Conservation (phyloP, 2,329 filamentous ascomycete genomes). For the Huntiella bhutanensis region DNA sequence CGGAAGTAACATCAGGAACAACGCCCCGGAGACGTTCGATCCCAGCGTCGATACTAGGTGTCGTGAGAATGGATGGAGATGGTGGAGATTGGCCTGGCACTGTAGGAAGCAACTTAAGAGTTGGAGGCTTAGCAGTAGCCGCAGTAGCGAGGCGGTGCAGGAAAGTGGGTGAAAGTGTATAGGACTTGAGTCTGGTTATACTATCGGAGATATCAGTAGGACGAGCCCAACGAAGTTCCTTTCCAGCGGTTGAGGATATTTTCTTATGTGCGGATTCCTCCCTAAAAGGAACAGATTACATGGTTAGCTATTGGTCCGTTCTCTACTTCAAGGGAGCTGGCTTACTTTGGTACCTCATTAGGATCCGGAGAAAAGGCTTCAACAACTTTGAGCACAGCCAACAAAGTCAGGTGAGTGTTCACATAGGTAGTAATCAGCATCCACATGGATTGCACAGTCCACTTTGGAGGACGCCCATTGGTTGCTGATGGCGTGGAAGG, state of each 20-base stretch:
- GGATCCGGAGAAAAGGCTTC: constrained; percentile 9
- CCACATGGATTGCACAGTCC: constrained; percentile 32
- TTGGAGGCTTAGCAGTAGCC: neutral
- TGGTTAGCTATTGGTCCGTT: neutral
- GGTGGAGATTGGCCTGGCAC: neutral
- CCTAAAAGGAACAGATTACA: constrained; percentile 16
- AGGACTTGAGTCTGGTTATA: constrained; percentile 7
- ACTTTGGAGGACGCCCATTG: constrained; percentile 35
- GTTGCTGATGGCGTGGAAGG: constrained; percentile 15
- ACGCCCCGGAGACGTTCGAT: constrained; percentile 1
- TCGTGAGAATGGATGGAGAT: constrained; percentile 5
- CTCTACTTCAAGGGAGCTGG: neutral
- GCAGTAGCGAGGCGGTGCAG: neutral
- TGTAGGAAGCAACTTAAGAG: neutral
- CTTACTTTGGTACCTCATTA: constrained; percentile 11
- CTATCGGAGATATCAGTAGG: constrained; percentile 4
- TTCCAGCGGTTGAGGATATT: constrained; percentile 35
- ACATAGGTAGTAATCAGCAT: constrained; percentile 37
- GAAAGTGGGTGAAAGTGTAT: constrained; percentile 7
- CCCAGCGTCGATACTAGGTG: constrained; percentile 3
- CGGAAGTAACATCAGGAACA: constrained; percentile 1
- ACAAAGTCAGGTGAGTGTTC: constrained; percentile 32
- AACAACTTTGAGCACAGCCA: constrained; percentile 9
- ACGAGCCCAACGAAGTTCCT: constrained; percentile 32
- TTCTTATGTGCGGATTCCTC: constrained; percentile 41